phyloP scores from a whole-genome alignment of 2,329 filamentous ascomycete species.

The Aureobasidium melanogenum region DNA sequence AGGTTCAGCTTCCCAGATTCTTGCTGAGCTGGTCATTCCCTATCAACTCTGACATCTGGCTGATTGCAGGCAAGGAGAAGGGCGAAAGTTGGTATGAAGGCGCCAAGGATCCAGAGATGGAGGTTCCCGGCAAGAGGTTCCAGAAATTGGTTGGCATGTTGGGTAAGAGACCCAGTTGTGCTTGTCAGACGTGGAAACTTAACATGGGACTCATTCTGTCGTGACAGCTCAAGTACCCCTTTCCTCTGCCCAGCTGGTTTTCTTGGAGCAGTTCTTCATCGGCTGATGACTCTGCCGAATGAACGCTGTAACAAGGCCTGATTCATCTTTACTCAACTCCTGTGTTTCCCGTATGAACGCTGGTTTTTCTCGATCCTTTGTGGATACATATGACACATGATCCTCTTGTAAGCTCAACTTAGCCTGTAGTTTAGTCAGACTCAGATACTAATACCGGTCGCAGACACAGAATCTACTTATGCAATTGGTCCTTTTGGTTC shows the following conservation, averaged over 20 bases:
- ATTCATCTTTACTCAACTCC: too few relatives aligned
- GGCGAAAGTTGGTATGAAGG: neutral
- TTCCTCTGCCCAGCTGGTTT: neutral
- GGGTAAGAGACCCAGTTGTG: neutral
- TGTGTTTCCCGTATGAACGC: neutral
- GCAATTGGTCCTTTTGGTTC: neutral
- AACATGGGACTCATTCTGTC: neutral
- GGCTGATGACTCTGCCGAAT: neutral
- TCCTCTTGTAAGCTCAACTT: neutral
- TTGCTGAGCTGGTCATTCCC: slow-evolving; percentile 12
- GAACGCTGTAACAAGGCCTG: neutral
- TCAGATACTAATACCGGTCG: neutral
- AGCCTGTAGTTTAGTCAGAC: neutral
- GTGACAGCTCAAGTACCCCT: neutral
- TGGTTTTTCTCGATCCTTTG: neutral
- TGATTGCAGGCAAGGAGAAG: slow-evolving; percentile 2
- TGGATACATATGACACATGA: neutral
- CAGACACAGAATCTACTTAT: neutral
- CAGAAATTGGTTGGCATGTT: neutral
- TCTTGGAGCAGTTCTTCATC: neutral
- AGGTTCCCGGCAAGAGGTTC: neutral
- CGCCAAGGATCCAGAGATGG: neutral
- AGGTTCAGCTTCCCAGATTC: slow-evolving; percentile 12
- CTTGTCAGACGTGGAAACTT: neutral
- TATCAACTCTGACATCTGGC: slow-evolving; percentile 14